Evolutionary conservation across 2,329 filamentous ascomycete genomes (phyloP).

Genomic region (Eutypa lata): DNA sequence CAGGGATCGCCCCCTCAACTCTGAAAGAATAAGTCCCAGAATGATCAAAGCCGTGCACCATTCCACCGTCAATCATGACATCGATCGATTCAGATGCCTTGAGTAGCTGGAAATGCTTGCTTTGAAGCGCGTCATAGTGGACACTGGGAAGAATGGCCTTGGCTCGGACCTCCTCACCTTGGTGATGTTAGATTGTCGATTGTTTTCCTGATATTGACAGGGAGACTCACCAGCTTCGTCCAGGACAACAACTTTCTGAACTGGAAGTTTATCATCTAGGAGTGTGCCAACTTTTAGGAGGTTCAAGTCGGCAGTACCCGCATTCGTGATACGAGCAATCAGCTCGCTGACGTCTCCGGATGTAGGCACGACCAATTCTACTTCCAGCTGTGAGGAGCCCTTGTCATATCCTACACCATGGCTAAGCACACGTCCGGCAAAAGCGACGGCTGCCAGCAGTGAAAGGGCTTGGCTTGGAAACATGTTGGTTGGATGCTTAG

Average conservation of each 20-base stretch:
- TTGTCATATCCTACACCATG: not conserved
- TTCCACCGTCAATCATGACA: slow-evolving; percentile 11
- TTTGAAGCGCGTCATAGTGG: slow-evolving; percentile 13
- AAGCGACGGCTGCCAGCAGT: not conserved
- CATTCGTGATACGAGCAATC: slow-evolving; percentile 17
- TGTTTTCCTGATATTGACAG: not conserved
- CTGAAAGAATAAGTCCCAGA: slow-evolving; percentile 15
- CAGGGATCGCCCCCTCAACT: slow-evolving; percentile 12
- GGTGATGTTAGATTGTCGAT: not conserved
- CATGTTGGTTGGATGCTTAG: not conserved
- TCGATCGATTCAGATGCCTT: slow-evolving; percentile 11
- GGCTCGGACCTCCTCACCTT: slow-evolving; percentile 9
- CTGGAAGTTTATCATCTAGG: slow-evolving; percentile 14
- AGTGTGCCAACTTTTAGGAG: slow-evolving; percentile 19
- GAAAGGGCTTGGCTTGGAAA: not conserved
- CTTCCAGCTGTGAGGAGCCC: slow-evolving; percentile 6
- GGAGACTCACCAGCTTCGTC: slow-evolving; percentile 11
- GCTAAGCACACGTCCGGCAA: not conserved
- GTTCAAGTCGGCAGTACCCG: slow-evolving; percentile 15
- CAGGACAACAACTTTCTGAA: slow-evolving; percentile 11
- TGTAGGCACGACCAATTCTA: slow-evolving; percentile 6
- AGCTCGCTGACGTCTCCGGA: slow-evolving; percentile 9
- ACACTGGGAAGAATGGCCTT: slow-evolving; percentile 17
- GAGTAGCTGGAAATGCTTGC: slow-evolving; percentile 12
- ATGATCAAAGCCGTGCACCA: slow-evolving; percentile 13